phyloP scores from a whole-genome alignment of 768 basidiomycete genomes.

The Russula ochroleuca region DNA sequence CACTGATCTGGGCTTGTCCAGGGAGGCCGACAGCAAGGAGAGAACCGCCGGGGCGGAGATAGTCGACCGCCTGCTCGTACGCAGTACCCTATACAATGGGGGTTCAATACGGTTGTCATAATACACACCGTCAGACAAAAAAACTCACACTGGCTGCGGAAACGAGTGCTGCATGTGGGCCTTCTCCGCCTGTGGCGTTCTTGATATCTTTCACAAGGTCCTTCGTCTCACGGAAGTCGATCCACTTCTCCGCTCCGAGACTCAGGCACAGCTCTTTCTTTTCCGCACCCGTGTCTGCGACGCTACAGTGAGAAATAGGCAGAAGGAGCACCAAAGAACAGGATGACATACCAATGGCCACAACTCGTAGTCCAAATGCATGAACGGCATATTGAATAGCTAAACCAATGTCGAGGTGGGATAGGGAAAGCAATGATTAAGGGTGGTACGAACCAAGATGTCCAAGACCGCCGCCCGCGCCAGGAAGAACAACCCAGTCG shows the following conservation, averaged over 20 bases:
- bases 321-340: background rate
- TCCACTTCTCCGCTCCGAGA: slow-evolving; percentile 70
- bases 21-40: slow-evolving; percentile 81
- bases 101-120: slow-evolving; percentile 30
- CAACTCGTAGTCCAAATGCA: slow-evolving; percentile 71
- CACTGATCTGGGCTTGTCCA: slow-evolving; percentile 46
- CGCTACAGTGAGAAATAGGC: background rate
- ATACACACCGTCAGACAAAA: slow-evolving; percentile 28
- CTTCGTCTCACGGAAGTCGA: slow-evolving; percentile 70
- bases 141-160: slow-evolving; percentile 48
- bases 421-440: background rate
- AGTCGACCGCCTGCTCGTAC: slow-evolving; percentile 62
- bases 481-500: slow-evolving; percentile 73
- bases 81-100: slow-evolving; percentile 29
- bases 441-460: slow-evolving; percentile 53
- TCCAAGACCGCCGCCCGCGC: slow-evolving; percentile 79
- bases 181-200: slow-evolving; percentile 57
- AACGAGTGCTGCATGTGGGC: slow-evolving; percentile 67
- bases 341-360: slow-evolving; percentile 55
- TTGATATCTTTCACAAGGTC: slow-evolving; percentile 64
- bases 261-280: slow-evolving; percentile 57
- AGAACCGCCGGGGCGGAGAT: slow-evolving; percentile 66
- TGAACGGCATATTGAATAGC: slow-evolving; percentile 72
- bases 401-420: slow-evolving; percentile 24
- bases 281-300: slow-evolving; percentile 62